Percentiles rank a stretch among this genome's conserved stretches.
These are phyloP conservation scores for Sequoiadendron giganteum DNA, from an alignment of 75 land plant genomes.

Conservation along the genomic window DNA sequence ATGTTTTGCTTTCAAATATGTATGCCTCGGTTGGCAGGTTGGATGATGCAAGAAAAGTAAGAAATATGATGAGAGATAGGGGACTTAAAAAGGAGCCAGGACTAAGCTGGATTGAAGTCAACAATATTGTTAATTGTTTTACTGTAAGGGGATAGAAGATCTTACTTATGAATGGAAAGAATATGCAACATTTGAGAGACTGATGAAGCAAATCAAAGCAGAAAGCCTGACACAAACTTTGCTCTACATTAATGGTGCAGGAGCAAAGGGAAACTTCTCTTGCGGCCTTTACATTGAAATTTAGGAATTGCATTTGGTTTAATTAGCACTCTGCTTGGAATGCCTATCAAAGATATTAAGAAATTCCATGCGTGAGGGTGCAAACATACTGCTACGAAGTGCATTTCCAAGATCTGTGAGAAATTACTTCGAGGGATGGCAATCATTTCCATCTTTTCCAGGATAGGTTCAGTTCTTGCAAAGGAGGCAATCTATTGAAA, in stretches of 20 bases:
- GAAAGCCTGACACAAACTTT: neutral
- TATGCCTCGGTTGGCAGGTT: slow-evolving; percentile 19
- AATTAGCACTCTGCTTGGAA: neutral
- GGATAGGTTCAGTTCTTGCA: too few relatives aligned
- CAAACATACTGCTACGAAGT: neutral
- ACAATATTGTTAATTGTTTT: slow-evolving; percentile 27
- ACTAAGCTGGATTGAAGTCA: slow-evolving; percentile 39
- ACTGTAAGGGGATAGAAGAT: slow-evolving; percentile 23
- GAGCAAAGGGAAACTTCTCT: neutral
- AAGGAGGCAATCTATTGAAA: too few relatives aligned
- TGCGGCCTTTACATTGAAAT: neutral
- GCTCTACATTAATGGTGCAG: neutral
- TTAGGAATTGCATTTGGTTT: neutral
- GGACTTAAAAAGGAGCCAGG: slow-evolving; percentile 34
- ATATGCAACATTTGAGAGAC: slow-evolving; percentile 12
- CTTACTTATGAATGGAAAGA: slow-evolving; percentile 21
- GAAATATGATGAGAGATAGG: slow-evolving; percentile 32
- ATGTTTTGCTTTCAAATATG: slow-evolving; percentile 1
- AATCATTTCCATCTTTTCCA: too few relatives aligned
- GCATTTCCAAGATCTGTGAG: neutral
- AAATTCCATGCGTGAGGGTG: neutral
- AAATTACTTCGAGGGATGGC: too few relatives aligned
- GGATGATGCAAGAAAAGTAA: slow-evolving; percentile 27
- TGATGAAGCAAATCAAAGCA: neutral
- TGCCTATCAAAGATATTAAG: neutral